Base-by-base conservation (phyloP, 2,329 filamentous ascomycete genomes). In the Beauveria pseudobassiana region DNA sequence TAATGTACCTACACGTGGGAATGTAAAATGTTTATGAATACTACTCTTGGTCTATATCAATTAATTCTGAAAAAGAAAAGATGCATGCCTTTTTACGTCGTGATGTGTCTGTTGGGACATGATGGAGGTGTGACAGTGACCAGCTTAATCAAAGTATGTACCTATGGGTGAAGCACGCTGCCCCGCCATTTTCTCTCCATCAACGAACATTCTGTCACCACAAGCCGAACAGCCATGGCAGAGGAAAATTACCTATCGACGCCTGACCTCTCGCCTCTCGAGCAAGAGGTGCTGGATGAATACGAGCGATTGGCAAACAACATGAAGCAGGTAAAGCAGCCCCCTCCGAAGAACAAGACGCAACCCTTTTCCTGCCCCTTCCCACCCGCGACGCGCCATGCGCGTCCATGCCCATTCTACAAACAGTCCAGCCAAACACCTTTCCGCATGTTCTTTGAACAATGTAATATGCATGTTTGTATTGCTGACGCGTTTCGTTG, bases 211-310 rank as follows among this genome's bases (percentile, higher is more conserved):
- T 12, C 22, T 6, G 5, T 20, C 4, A 22, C 24, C 0, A 30
- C 40, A 14, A 28, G 5, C 28, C 16, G 5, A 12, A 20, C 49
- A 54, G 28, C 28, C 58, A 63, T 63, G 62, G 62, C 57, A 9
- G 62, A 63, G 14, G 49, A 63, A 46, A 66, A 66, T 34, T 67
- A 77, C 9, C 70, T 77, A 46, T 74, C 77, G 3, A 76, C 77
- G 38, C 80, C 81, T 24, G 85, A 87, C 69, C 79, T 96, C 64
- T 83, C 87, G 1, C 88, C 91, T 5, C 83, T 96, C 8, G 93
- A 99, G 77, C 93, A 96, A 74, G 91, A 98, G 72, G 89, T 99
- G 1, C 80, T 99, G 1, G 92, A 98, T 64, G 95, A 99, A 75
- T 99, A 99, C 71, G 87, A 93, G 67, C 83, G 88, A 16, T 77